Percentiles rank a stretch among this genome's conserved stretches.
Conservation (phyloP, 805 yeast species). For the Teunomyces stri region DNA sequence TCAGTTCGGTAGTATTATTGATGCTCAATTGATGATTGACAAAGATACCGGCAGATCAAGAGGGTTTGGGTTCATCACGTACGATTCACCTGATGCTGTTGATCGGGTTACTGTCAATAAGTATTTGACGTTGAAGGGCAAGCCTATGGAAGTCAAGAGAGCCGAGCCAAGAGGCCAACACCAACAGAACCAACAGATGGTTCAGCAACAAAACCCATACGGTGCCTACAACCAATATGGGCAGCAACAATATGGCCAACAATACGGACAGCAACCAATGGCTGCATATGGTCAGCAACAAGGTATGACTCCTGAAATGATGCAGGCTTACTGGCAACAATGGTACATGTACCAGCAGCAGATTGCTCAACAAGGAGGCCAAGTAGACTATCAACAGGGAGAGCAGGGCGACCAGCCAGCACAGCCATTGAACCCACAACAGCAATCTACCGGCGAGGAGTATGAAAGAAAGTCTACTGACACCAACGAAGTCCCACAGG, state of each 20-base stretch:
- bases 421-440: slow-evolving; percentile 43
- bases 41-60: slow-evolving; percentile 96
- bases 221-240: slow-evolving; percentile 24
- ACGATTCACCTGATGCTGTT: slow-evolving; percentile 91
- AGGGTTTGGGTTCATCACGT: slow-evolving; percentile 96
- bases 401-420: slow-evolving; percentile 28
- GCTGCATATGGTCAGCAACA: slow-evolving; percentile 20
- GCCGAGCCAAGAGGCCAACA: slow-evolving; percentile 82
- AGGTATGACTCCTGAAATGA: slow-evolving; percentile 49
- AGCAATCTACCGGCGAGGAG: slow-evolving; percentile 21
- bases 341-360: slow-evolving; percentile 64
- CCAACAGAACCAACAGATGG: slow-evolving; percentile 31
- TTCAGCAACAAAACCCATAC: slow-evolving; percentile 25
- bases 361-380: slow-evolving; percentile 30
- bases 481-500: slow-evolving; percentile 17
- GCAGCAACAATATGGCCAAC: slow-evolving; percentile 27
- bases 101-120: slow-evolving; percentile 82
- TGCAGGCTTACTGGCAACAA: slow-evolving; percentile 64
- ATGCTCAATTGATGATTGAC: slow-evolving; percentile 95
- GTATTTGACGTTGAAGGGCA: slow-evolving; percentile 81
- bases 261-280: slow-evolving; percentile 19
- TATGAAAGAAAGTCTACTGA: slow-evolving; percentile 17
- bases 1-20: slow-evolving; percentile 86
- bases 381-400: slow-evolving; percentile 18
- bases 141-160: slow-evolving; percentile 77